Conservation (phyloP, 148 eudicot genomes). For the Simmondsia chinensis region DNA sequence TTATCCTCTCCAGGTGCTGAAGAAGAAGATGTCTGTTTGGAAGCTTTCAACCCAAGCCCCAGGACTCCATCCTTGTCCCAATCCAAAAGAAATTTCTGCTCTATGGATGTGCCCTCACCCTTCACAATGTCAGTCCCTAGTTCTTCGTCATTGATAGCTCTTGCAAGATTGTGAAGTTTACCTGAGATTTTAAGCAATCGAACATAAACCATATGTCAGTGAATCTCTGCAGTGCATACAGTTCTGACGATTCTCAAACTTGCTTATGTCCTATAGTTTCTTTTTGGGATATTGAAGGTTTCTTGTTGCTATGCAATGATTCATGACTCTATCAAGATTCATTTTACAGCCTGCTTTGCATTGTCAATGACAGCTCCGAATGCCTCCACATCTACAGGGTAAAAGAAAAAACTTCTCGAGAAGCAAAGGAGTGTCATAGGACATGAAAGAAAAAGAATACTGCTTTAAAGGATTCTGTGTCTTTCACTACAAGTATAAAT, state of each 20-base stretch:
- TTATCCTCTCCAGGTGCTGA: slow-evolving; percentile 40
- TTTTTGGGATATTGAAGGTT: no score
- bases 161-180: slow-evolving; percentile 97
- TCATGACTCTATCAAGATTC: no score
- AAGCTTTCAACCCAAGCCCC: slow-evolving; percentile 78
- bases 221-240: no score
- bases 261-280: no score
- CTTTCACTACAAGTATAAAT: no score
- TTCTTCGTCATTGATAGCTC: slow-evolving; percentile 97
- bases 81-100: slow-evolving; percentile 30
- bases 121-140: slow-evolving; percentile 36
- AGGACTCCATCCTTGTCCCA: slow-evolving; percentile 54
- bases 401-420: background rate
- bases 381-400: background rate
- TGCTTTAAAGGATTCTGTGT: no score
- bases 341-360: no score
- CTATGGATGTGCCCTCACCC: slow-evolving; percentile 39
- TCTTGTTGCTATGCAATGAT: no score
- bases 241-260: no score
- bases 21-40: slow-evolving; percentile 26
- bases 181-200: slow-evolving; percentile 34
- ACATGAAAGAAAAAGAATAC: background rate
- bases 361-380: no score
- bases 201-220: no score
- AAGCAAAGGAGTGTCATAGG: background rate